Base-by-base conservation (phyloP, 257 asterid genomes). In the Coffea canephora region DNA sequence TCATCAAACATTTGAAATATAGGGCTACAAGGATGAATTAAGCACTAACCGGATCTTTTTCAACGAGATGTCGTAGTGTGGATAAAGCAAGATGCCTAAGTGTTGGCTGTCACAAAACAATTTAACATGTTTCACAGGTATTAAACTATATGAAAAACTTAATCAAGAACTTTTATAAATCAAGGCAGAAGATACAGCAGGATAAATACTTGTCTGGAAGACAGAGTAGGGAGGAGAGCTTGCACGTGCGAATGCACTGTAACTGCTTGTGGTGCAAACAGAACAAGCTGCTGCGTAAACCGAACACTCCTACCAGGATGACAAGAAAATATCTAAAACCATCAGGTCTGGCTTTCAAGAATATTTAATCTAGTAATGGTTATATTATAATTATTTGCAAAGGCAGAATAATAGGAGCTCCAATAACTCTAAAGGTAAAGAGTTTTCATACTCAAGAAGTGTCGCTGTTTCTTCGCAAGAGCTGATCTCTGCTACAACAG, bases 251-350 rank as follows among this genome's bases (percentile, higher is more conserved):
- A 87, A 87, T 91, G 99, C 84, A 96, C 98, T 25, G 95, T 81
- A 83, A 92, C 99, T 62, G 99, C 99, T 80, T 91, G 99, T 18
- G 97, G 98, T 59, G 99, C 98, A 89, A 96, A 96, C 84, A 96
- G 92, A 85, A 96, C 98, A 82, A 96, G 96, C 84, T 96, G 99
- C 80, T 96, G 99, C 8, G 96, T 94, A 81, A 96, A 96, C 76
- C 94, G 96, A 77, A 92, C 98, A 75, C 92, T 94, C 94, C 99
- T 96, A 89, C 66, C 77, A 86, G 83, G 75, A 78, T 54, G 48
- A 82, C 16, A 77, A 82, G 87, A 54, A 75, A 83, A 82, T 74
- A 71, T 57, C 45, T n/a, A 7, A 70, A 78, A 69, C 45, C 78
- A 77, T 13, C 71, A 25, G 12, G 39, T 46, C 61, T 7, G 25